A percentile compares a stretch with the other conserved stretches of the same genome.
Evolutionary conservation across 2,329 filamentous ascomycete species (phyloP).

Genomic region (Pseudogymnoascus sp.): DNA sequence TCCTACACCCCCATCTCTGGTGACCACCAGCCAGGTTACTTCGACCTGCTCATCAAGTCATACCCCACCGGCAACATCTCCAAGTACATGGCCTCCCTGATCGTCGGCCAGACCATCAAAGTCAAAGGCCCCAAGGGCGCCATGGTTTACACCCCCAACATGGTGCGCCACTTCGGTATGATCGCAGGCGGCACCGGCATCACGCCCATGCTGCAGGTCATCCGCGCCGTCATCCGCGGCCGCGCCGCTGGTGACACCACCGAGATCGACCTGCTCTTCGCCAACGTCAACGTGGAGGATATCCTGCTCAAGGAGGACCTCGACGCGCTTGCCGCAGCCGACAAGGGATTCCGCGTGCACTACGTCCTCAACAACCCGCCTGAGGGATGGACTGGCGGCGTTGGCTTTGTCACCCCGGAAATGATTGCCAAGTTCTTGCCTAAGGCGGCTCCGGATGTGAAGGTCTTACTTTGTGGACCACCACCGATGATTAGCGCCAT

Average conservation of each 20-base stretch:
- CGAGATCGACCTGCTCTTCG: conserved; percentile 89
- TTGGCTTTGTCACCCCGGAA: conserved; percentile 89
- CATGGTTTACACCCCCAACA: conserved; percentile 95
- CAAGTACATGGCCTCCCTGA: conserved; percentile 76
- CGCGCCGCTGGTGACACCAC: conserved; percentile 73
- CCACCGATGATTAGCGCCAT: conserved; percentile 94
- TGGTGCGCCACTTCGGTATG: conserved; percentile 96
- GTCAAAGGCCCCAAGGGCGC: conserved; percentile 93
- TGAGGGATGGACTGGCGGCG: conserved; percentile 80
- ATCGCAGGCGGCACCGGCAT: conserved; percentile 96
- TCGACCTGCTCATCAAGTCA: conserved; percentile 95
- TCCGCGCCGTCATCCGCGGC: conserved; percentile 80
- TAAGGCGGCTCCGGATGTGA: conserved; percentile 75
- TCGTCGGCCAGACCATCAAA: conserved; percentile 78
- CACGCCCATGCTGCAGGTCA: conserved; percentile 95
- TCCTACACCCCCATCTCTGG: conserved; percentile 90
- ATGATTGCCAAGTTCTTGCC: conserved; percentile 91
- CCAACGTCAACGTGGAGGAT: conserved; percentile 88
- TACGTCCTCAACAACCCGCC: conserved; percentile 97
- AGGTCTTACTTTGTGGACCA: conserved; percentile 89
- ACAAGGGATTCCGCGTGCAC: conserved; percentile 76
- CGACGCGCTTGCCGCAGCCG: conserved; percentile 66
- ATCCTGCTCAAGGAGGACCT: conserved; percentile 91
- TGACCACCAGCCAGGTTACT: conserved; percentile 80
- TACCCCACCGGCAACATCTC: conserved; percentile 98